Evolutionary conservation across 2,329 filamentous ascomycete species (phyloP).

Genomic region (Trichoderma arundinaceum): DNA sequence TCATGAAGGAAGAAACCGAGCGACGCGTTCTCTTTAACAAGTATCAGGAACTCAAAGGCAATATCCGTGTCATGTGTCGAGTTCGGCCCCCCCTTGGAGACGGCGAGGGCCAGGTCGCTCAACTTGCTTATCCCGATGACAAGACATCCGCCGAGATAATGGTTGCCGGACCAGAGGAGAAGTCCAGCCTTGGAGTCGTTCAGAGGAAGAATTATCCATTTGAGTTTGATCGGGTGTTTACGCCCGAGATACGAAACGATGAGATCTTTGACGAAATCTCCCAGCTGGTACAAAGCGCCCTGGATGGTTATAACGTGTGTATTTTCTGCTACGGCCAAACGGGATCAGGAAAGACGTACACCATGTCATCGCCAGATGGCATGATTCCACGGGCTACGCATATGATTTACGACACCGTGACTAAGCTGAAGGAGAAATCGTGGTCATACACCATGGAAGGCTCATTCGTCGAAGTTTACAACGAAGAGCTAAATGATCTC

Average conservation of each 20-base stretch:
- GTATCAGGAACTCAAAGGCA: conserved; percentile 96
- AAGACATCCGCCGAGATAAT: conserved; percentile 88
- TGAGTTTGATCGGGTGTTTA: conserved; percentile 91
- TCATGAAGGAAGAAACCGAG: conserved; percentile 89
- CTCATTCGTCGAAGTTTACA: conserved; percentile 97
- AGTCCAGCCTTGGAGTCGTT: conserved; percentile 76
- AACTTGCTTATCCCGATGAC: conserved; percentile 79
- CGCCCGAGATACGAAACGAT: conserved; percentile 75
- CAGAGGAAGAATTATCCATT: conserved; percentile 83
- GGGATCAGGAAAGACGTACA: conserved; percentile 94
- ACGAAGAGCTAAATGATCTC: conserved; percentile 93
- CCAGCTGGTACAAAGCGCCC: conserved; percentile 91
- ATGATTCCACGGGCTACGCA: conserved; percentile 94
- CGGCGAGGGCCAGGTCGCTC: conserved; percentile 69
- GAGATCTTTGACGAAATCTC: conserved; percentile 96
- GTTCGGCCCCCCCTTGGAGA: conserved; percentile 75
- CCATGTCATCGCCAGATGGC: conserved; percentile 88
- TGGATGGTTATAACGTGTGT: conserved; percentile 98
- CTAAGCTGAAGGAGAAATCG: conserved; percentile 82
- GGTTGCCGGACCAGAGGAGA: conserved; percentile 81
- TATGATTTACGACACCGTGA: conserved; percentile 91
- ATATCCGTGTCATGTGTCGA: conserved; percentile 97
- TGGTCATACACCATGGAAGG: conserved; percentile 96
- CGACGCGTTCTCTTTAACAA: conserved; percentile 94
- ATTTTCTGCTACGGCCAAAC: conserved; percentile 99